A percentile compares a stretch with the other conserved stretches of the same genome.
Conservation (phyloP, 1,284 basidiomycete genomes). For the Cystobasidium slooffiae region DNA sequence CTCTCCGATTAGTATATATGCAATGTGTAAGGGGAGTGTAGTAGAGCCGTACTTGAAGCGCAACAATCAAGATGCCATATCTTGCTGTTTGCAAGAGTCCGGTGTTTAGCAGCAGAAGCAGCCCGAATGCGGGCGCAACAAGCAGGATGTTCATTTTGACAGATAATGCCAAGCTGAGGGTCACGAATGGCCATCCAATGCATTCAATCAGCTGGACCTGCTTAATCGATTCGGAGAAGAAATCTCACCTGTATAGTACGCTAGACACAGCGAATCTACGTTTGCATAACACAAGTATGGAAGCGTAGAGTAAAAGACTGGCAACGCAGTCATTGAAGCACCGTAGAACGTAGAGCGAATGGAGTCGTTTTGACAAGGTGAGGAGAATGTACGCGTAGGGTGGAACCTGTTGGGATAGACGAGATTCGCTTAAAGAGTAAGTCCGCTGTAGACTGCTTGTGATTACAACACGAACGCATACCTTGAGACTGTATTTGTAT, state of each 20-base stretch:
- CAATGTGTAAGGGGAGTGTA: background rate
- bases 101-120: conserved; percentile 78
- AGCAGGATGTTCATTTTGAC: conserved; percentile 96
- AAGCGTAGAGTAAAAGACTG: conserved; percentile 63
- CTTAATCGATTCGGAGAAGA: background rate
- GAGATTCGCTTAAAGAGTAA: background rate
- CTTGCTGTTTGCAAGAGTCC: conserved; percentile 68
- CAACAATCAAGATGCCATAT: conserved; percentile 64
- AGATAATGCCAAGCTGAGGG: conserved; percentile 74
- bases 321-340: conserved; percentile 96
- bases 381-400: conserved; percentile 80
- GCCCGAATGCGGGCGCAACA: conserved; percentile 77
- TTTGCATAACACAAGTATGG: conserved; percentile 62
- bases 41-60: conserved; percentile 57
- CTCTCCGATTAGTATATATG: background rate
- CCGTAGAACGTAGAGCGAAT: conserved; percentile 89
- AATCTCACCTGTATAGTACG: conserved; percentile 72
- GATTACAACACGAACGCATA: conserved; percentile 21
- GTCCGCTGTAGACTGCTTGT: background rate
- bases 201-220: too few species aligned
- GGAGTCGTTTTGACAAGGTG: conserved; percentile 75
- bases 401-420: conserved; percentile 60
- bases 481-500: conserved; percentile 52
- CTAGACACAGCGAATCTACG: conserved; percentile 68
- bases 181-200: background rate